phyloP scores from a whole-genome alignment of 768 basidiomycete genomes.

The Stropharia rugosoannulata region DNA sequence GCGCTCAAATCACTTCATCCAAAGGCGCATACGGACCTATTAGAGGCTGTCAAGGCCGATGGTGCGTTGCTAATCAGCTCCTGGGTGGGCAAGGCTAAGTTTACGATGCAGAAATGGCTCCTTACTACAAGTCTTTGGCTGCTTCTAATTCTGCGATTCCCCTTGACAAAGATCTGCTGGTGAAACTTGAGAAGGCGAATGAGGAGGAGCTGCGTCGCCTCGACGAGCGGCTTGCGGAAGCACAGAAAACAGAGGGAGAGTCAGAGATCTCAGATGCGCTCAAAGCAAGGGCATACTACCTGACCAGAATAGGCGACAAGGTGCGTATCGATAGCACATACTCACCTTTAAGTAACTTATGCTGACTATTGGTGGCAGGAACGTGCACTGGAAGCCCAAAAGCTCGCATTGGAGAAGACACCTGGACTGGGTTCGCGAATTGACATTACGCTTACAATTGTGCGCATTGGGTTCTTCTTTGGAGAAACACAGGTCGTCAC shows the following conservation, averaged over 20 bases:
- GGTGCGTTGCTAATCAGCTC: conserved; percentile 42
- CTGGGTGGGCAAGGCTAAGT: neutral
- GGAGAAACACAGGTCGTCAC: conserved; percentile 72
- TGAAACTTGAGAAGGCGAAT: conserved; percentile 68
- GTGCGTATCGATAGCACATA: conserved; percentile 34
- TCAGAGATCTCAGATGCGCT: conserved; percentile 90
- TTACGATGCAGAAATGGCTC: conserved; percentile 71
- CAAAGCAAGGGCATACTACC: conserved; percentile 79
- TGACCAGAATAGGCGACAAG: conserved; percentile 88
- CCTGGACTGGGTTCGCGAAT: conserved; percentile 92
- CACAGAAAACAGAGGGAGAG: conserved; percentile 89
- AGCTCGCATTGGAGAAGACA: conserved; percentile 85
- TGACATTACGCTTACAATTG: conserved; percentile 86
- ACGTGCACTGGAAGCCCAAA: conserved; percentile 75
- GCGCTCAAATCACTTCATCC: conserved; percentile 64
- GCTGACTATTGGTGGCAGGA: conserved; percentile 47
- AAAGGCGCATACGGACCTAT: conserved; percentile 58
- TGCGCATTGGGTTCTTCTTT: conserved; percentile 91
- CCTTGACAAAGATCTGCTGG: conserved; percentile 51
- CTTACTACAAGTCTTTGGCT: conserved; percentile 69
- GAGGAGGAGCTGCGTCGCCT: conserved; percentile 68
- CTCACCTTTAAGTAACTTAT: neutral
- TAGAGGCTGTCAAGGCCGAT: conserved; percentile 78
- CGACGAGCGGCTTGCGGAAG: conserved; percentile 79
- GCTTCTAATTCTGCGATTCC: conserved; percentile 45